These are phyloP conservation scores for Globisporangium barbulae DNA, from an alignment of 352 stramenopile genomes.

Conservation along the genomic window DNA sequence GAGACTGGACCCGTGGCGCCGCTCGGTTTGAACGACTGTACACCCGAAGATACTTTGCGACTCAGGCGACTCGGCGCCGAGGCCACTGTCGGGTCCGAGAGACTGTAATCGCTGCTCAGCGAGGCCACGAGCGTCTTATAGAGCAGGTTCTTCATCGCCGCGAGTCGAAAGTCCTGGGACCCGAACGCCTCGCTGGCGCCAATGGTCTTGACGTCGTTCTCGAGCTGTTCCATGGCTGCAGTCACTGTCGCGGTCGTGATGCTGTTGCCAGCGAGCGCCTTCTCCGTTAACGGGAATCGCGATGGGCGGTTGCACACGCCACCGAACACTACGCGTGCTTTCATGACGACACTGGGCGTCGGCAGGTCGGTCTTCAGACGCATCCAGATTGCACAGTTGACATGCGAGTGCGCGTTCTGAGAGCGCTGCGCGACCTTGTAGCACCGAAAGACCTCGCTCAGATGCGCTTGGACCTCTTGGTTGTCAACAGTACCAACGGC, in stretches of 20 bases:
- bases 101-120: conserved; percentile 2
- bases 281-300: conserved; percentile 40
- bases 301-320: conserved; percentile 69
- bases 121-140: conserved; percentile 92
- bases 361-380: conserved; percentile 35
- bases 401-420: conserved; percentile 54
- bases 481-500: conserved; percentile 11
- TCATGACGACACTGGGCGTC: conserved; percentile 56
- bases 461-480: not conserved
- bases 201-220: conserved; percentile 80
- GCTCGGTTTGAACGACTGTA: conserved; percentile 45
- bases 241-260: conserved; percentile 79
- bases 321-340: conserved; percentile 57
- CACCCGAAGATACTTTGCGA: conserved; percentile 39
- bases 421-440: conserved; percentile 52
- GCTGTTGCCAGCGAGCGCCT: conserved; percentile 69
- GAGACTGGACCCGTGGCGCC: conserved; percentile 39
- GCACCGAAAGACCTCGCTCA: conserved; percentile 23
- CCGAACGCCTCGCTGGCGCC: conserved; percentile 29
- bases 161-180: conserved; percentile 20
- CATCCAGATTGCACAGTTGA: conserved; percentile 46
- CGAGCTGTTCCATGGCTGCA: conserved; percentile 72
- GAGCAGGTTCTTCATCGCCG: conserved; percentile 74
- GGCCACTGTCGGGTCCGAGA: conserved; percentile 17
- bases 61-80: conserved; percentile 29